Evolutionary conservation across 1,284 basidiomycete species (phyloP), one percentile per base, ranked within the genome.

Genomic region (Leccinum griseonigrum): DNA sequence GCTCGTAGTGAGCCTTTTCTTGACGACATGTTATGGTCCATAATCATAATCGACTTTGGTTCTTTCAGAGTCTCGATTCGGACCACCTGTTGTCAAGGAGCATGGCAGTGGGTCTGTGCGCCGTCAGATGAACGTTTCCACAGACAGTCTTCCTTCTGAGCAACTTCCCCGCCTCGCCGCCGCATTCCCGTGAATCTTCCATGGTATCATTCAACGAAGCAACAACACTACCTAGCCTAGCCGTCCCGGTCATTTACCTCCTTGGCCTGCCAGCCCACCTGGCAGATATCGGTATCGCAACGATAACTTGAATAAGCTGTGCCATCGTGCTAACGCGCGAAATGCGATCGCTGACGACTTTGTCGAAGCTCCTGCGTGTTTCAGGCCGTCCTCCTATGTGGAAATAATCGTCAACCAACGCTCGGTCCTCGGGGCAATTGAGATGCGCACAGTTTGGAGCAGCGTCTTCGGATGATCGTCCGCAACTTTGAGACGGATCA

Each of bases 171-270:
- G 74, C 65, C 3, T 69, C 72, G 1, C 66, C 72, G 3, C 72
- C 74, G 5, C 75, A 57, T 48, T 76, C 72, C 9, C 68, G 74
- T 48, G 74, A 74, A 36, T 75, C 72, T 7, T 75, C 74, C 4
- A 59, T 64, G 64, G 2, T 50, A 3, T 70, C 68, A 6, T 10
- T 63, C 14, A 69, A 62, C 29, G 64, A 73, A 29, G n/a, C 40
- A 4, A 52, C 50, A 22, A n/a, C 26, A 4, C 57, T 43, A n/a
- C 43, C 60, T 16, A 31, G 2, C 43, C 60, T 16, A 31, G 2
- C n/a, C 65, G 57, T 14, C 69, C 62, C 1, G 10, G 57, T 53
- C 68, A 72, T 50, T 51, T 73, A 34, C 70, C 72, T 54, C 68
- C 62, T 2, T 63, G 67, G 4, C 69, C 70, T 10, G 56, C 61